Base-by-base conservation (phyloP, 148 eudicot species). In the Persicaria maculosa region DNA sequence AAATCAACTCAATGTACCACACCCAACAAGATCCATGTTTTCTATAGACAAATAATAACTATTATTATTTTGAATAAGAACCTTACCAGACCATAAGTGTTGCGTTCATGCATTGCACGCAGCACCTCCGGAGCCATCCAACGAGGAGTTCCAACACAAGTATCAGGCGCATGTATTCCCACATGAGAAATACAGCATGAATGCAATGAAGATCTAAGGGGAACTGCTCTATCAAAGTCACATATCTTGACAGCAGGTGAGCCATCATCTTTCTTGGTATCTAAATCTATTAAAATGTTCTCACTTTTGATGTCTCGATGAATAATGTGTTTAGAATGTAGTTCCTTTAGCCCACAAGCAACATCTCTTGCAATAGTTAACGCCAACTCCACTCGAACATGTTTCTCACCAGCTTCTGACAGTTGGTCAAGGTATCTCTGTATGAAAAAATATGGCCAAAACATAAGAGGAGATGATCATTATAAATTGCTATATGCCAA, bases 101-200 rank as follows among this genome's bases (percentile, higher is more conserved):
- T 75, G 22, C 75, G 92, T 10, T 83, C 78, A 82, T 86, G 72
- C 85, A 90, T 86, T 72, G 98, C 88, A 71, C 65, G 84, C 69
- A 85, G 84, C 74, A 95, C 93, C 83, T 95, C 98, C 74, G 98
- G 98, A 80, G 98, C 96, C 98, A 95, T 95, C 98, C 98, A 95
- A 44, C 92, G 86, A 71, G 97, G 97, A 7, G 97, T 95, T 74
- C 98, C 98, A 75, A 95, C 92, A 81, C 97, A 95, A 25, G 84
- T 54, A 81, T 92, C 84, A 77, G 98, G 96, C 40, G 92, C 84
- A 77, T 86, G 96, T 76, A 88, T 80, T 50, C 98, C 98, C 47
- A 62, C 50, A 80, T 95, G 98, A 54, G 92, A 88, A 75, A 92
- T 92, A 80, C 98, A 95, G 75, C 97, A 95, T 4, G 89, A 77